Evolutionary conservation across 768 basidiomycete species (phyloP), one percentile per base, ranked within the genome.

Genomic region (Leccinum disarticulatum): DNA sequence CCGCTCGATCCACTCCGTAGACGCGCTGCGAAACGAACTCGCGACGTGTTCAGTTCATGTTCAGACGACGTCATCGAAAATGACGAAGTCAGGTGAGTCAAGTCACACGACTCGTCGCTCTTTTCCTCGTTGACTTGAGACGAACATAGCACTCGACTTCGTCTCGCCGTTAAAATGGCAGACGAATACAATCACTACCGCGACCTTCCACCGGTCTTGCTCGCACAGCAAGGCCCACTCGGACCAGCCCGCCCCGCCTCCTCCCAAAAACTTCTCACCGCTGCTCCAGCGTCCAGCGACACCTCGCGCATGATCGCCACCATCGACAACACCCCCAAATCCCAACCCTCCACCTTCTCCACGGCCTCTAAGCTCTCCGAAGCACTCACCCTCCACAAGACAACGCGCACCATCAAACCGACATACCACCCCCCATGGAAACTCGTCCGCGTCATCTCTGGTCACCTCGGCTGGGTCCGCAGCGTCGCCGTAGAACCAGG

Each of bases 361-460:
- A 86, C 88, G 1, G 77, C 82, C 1, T 72, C 78, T 47, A 83
- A 82, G 54, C 84, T 99, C 53, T 91, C 93, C n/a, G 87, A 93
- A 67, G 94, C 95, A 0, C 86, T 99, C 53, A 86, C 87, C 54
- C 83, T 93, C 17, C 93, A 96, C 77, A 98, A 98, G 77, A 95
- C 95, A 33, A 91, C 90, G 3, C 85, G 95, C 35, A 94, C 91
- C 8, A 85, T 98, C 69, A 97, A 98, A 73, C 97, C 97, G 7
- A 91, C 89, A 13, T 98, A 94, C 70, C 97, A 99, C 67, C 85
- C 97, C 6, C 90, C 87, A 63, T 98, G 96, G 97, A 97, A 97
- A 74, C 87, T 99, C 53, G 81, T 87, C 62, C 90, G 96, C 52
- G 97, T 99, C 66, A 98, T 99, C 59, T 97, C 95, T 1, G 97